Base-by-base conservation (phyloP, 2,329 filamentous ascomycete species). In the Scorias spongiosa region DNA sequence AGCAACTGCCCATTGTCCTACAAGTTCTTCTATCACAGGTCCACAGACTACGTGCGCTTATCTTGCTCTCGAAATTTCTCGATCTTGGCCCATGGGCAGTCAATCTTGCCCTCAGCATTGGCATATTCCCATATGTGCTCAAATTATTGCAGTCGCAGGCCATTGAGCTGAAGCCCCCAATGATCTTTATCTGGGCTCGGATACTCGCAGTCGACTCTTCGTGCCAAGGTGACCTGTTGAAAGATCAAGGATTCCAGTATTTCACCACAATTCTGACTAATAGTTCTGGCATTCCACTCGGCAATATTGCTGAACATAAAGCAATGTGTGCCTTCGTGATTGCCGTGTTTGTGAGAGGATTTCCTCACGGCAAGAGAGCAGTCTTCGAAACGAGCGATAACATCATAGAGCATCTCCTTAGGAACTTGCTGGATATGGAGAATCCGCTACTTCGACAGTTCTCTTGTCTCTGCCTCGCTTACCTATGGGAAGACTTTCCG, bases 281-380 rank as follows among this genome's bases (percentile, higher is more conserved):
- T 12, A 51, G 52, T n/a, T 51, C 50, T 54, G 66, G 78, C 2
- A 80, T 96, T 41, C 86, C 87, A 0, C 82, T 94, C 17, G 79
- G 82, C 29, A 93, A 95, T 58, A 80, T 80, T 44, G 85, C 87
- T 53, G 91, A 96, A 65, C 91, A 98, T 67, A 86, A 93, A 57
- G 91, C 91, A 38, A 98, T 98, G 91, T 96, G 91, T 61, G 88
- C 91, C 1, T 98, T 98, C 59, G 94, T 98, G 48, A 77, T 96
- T 37, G 84, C 89, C 20, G 93, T 95, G 75, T 86, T 98, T 49
- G 98, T 91, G 75, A 93, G 91, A 59, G 84, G 84, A 50, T 94
- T 94, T 63, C 83, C 81, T 50, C 85, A 91, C 49, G 91, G 89
- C 2, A 88, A 95, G 62, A 81, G 81, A 42, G 88, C 94, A 10